phyloP scores from a whole-genome alignment of 306 rosid species.

The Dalbergia cultrata region DNA sequence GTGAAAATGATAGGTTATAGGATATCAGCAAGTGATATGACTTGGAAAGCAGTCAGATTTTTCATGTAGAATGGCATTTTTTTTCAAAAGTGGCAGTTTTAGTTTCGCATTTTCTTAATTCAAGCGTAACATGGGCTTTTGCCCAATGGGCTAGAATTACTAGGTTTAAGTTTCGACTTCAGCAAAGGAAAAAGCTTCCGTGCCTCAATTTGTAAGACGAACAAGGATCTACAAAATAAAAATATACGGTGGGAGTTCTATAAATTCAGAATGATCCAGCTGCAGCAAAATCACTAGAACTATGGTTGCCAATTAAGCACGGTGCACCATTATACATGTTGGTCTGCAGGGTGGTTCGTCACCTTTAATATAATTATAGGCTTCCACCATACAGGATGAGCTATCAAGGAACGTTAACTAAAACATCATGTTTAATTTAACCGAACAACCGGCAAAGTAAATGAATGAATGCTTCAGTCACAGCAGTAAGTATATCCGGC shows the following conservation, averaged over 20 bases:
- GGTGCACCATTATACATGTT: neutral
- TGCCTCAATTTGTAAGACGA: too few relatives aligned
- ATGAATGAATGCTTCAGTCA: constrained; percentile 11
- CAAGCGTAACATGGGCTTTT: neutral
- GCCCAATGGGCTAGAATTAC: neutral
- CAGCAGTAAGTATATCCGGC: constrained; percentile 10
- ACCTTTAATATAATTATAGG: constrained; percentile 9
- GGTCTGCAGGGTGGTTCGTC: neutral
- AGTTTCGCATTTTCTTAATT: neutral
- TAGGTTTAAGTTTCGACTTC: neutral
- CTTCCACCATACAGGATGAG: neutral
- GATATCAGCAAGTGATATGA: too few relatives aligned
- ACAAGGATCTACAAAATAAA: too few relatives aligned
- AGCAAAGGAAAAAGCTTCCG: neutral
- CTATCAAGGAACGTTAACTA: neutral
- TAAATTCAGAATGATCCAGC: neutral
- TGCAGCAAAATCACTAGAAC: neutral
- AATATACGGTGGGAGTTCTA: neutral
- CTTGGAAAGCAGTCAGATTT: too few relatives aligned
- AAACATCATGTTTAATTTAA: neutral
- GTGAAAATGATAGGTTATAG: too few relatives aligned
- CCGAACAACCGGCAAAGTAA: neutral
- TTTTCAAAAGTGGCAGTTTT: too few relatives aligned
- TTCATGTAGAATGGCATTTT: too few relatives aligned
- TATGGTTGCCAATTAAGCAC: neutral